A percentile compares a stretch with the other conserved stretches of the same genome.
phyloP scores from a whole-genome alignment of 2,329 filamentous ascomycete genomes.

The Celoporthe dispersa region DNA sequence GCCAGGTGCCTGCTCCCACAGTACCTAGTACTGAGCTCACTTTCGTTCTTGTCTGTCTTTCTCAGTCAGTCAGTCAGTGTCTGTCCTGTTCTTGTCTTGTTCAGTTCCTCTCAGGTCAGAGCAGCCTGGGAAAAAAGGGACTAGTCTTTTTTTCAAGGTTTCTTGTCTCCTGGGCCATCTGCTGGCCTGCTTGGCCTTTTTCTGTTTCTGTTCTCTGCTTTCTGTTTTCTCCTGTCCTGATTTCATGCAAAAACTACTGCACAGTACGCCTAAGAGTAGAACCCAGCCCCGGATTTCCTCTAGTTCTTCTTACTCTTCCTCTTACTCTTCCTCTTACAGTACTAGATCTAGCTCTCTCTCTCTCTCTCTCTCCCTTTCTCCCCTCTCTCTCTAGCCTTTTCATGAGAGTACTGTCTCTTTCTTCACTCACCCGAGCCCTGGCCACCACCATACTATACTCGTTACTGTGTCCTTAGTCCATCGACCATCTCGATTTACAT shows the following conservation, averaged over 20 bases:
- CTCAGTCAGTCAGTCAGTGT: background rate
- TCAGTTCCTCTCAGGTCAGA: background rate
- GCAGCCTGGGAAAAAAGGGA: conserved; percentile 4
- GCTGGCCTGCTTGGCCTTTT: conserved; percentile 7
- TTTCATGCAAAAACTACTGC: conserved; percentile 10
- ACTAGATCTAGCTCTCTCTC: background rate
- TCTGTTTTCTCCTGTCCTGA: background rate
- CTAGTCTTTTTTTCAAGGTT: conserved; percentile 10
- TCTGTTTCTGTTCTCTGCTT: conserved; percentile 7
- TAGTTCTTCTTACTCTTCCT: conserved; percentile 9
- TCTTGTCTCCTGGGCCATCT: background rate
- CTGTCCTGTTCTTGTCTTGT: background rate
- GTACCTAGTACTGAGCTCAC: background rate
- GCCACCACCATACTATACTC: background rate
- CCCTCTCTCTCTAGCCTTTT: background rate
- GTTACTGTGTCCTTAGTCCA: background rate
- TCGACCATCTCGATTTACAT: background rate
- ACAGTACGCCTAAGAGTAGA: conserved; percentile 1
- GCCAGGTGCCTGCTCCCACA: conserved; percentile 7
- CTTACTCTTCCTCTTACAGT: background rate
- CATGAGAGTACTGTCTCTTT: background rate
- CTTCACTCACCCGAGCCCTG: background rate
- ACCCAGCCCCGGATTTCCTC: conserved; percentile 14
- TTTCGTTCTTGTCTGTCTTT: background rate
- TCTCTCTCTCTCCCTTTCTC: background rate